These are phyloP conservation scores for Agrostemma githago DNA, from an alignment of 148 eudicot species.

Conservation along the genomic window DNA sequence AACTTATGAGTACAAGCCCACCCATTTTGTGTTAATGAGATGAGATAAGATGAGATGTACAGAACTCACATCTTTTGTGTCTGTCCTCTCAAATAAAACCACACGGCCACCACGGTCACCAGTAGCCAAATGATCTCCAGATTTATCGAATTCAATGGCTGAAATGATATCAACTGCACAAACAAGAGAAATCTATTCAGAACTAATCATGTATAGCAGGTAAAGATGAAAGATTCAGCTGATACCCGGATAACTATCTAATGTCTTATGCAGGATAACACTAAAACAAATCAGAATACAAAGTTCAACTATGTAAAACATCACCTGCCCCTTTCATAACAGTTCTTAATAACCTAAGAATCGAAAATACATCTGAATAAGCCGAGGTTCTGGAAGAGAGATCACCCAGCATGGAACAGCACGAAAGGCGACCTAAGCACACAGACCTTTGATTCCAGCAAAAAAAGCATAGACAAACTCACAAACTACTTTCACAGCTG, in stretches of 20 bases:
- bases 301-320: background rate
- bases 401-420: no score
- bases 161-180: slow-evolving; percentile 66
- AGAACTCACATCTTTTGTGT: slow-evolving; percentile 56
- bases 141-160: slow-evolving; percentile 71
- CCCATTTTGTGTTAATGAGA: slow-evolving; percentile 1
- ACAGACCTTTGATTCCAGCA: background rate
- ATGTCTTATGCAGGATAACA: background rate
- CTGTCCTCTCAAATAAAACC: slow-evolving; percentile 69
- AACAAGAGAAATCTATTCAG: slow-evolving; percentile 8
- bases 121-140: slow-evolving; percentile 73
- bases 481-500: background rate
- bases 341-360: background rate
- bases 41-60: slow-evolving; percentile 12
- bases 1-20: slow-evolving; percentile 5
- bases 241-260: background rate
- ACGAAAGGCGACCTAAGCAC: background rate
- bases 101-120: slow-evolving; percentile 85
- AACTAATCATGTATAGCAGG: background rate
- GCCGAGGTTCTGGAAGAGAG: background rate
- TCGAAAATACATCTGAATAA: background rate
- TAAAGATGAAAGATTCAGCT: background rate
- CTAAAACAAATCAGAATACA: background rate
- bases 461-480: background rate
- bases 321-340: background rate